Percentiles rank a stretch among this genome's conserved stretches.
Conservation (phyloP, 208 protist species). For the Trypanosoma lewisi region DNA sequence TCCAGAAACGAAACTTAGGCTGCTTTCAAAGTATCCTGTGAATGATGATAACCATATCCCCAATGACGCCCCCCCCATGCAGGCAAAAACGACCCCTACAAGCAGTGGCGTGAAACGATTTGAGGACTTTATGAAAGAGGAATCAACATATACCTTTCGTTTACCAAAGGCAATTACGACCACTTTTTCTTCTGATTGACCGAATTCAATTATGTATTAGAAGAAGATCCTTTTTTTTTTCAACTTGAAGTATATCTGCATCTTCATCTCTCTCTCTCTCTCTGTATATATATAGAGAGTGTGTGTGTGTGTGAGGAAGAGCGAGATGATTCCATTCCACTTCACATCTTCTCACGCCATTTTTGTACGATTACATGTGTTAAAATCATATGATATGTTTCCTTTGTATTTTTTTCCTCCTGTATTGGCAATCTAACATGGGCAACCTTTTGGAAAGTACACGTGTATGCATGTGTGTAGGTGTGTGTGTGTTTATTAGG, state of each 20-base stretch:
- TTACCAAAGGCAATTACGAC: slow-evolving; percentile 18
- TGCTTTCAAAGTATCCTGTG: slow-evolving; percentile 4
- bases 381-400: no score
- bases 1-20: not conserved
- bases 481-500: not conserved
- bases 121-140: slow-evolving; percentile 77
- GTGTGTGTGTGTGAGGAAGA: no score
- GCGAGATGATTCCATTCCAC: no score
- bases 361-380: no score
- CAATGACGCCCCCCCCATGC: not conserved
- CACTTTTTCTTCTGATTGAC: not conserved
- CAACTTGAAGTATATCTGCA: no score
- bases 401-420: no score
- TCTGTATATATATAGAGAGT: no score
- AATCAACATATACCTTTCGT: slow-evolving; percentile 53
- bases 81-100: not conserved
- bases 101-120: slow-evolving; percentile 24
- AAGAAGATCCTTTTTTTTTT: slow-evolving; percentile 1
- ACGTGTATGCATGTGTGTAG: slow-evolving; percentile 1
- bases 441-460: not conserved
- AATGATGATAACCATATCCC: not conserved
- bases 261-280: no score
- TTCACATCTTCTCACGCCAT: no score
- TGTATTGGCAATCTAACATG: no score
- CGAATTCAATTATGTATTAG: not conserved